phyloP scores from a whole-genome alignment of 1,284 basidiomycete genomes.

The Rhizoctonia solani region DNA sequence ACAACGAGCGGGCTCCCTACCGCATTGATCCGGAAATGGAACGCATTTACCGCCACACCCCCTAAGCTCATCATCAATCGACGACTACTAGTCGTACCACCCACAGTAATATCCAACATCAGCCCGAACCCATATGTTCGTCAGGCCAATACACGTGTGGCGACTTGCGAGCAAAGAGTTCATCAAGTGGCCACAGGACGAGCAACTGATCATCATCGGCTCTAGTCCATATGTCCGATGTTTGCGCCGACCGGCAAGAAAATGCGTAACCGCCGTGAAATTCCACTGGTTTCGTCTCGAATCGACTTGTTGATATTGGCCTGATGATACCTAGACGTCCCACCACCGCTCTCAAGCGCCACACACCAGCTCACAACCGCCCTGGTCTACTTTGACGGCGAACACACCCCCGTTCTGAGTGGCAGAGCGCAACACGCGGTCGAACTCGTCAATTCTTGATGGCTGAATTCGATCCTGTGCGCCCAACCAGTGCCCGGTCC shows the following conservation, averaged over 20 bases:
- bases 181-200: background rate
- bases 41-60: conserved; percentile 7
- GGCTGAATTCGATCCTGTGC: no score
- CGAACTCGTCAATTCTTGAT: no score
- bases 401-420: no score
- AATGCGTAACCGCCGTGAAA: no score
- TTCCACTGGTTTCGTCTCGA: background rate
- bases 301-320: background rate
- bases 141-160: conserved; percentile 28
- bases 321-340: background rate
- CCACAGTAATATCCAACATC: background rate
- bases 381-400: no score
- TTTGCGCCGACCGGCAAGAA: background rate
- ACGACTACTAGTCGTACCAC: background rate
- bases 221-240: conserved; percentile 4
- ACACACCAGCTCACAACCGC: background rate
- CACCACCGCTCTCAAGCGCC: background rate
- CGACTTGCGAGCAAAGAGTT: background rate
- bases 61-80: background rate
- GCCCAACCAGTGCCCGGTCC: no score
- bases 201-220: background rate
- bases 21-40: conserved; percentile 20
- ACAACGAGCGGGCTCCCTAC: background rate
- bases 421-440: no score
- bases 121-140: conserved; percentile 1